Base-by-base conservation (phyloP, 208 protist species). In the Naegleria gruberi region DNA sequence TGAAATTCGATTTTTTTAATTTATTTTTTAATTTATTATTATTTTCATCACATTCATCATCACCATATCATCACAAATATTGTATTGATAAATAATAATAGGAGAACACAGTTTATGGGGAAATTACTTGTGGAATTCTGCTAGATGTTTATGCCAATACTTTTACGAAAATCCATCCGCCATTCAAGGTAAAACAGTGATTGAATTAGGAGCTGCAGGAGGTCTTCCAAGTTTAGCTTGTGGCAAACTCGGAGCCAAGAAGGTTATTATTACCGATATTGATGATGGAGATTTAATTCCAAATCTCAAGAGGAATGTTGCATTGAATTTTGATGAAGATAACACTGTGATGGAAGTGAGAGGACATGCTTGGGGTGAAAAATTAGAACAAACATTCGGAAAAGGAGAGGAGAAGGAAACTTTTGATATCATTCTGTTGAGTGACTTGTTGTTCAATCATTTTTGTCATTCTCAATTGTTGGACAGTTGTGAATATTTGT, bases 131-230 rank as follows among this genome's bases (percentile, higher is more conserved):
- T 65, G 51, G 51, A 65, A 65, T 19, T 10, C 51, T 23, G 15
- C 51, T 23, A 65, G 30, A 65, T 65, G 51, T 65, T 19, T 65
- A 65, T 65, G 19, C 2, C 51, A 65, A 65, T 23, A 65, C 30
- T 65, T 65, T 23, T 65, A 65, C 30, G 51, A 65, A 65, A 65
- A 65, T 65, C 51, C 15, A 65, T 23, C 15, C 30, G 15, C 30
- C 15, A 65, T 86, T 46, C 43, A 86, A 44, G 82, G 45, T 40
- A 86, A 86, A 40, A 46, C 41, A 46, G 82, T 86, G 17, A 44
- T 86, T 15, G 82, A 86, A 15, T 47, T 86, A 40, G 82, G 82
- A 42, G 82, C 82, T 46, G 82, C 30, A 47, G 82, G 82, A 45
- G 34, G 41, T 30, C n/a, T 86, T 10, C 82, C 82, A 26, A 47